Percentiles rank a stretch among this genome's conserved stretches.
phyloP scores from a whole-genome alignment of 2,329 filamentous ascomycete genomes.

The Atkinsonella hypoxylon region DNA sequence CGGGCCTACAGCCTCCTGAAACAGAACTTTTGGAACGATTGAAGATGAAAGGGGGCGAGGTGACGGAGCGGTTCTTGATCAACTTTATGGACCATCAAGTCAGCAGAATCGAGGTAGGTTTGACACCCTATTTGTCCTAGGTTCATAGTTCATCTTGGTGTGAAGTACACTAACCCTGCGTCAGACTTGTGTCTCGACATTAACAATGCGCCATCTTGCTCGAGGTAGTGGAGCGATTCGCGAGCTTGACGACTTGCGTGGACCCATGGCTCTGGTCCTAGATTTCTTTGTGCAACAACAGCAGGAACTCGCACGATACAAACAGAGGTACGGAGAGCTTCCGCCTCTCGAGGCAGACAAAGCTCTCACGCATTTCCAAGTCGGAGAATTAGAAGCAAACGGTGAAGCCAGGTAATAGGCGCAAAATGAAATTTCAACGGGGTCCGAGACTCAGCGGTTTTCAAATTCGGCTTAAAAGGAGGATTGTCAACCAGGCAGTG shows the following conservation, averaged over 20 bases:
- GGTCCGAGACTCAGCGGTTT: too few species aligned
- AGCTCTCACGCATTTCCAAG: constrained; percentile 11
- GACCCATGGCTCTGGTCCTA: constrained; percentile 65
- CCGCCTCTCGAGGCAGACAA: constrained; percentile 7
- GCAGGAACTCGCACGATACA: constrained; percentile 51
- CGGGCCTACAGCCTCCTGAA: constrained; percentile 64
- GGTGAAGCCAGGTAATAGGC: constrained; percentile 8
- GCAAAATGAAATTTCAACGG: too few species aligned
- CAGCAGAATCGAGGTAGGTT: constrained; percentile 76
- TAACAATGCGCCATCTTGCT: constrained; percentile 69
- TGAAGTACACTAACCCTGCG: not conserved
- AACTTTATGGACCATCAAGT: constrained; percentile 93
- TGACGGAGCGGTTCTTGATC: constrained; percentile 77
- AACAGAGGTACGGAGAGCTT: constrained; percentile 37
- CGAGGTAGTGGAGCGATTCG: constrained; percentile 51
- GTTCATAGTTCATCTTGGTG: not conserved
- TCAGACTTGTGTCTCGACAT: constrained; percentile 69
- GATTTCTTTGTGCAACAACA: constrained; percentile 48
- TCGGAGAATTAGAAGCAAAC: constrained; percentile 12
- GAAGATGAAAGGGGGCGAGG: constrained; percentile 59
- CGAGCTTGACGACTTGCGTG: constrained; percentile 59
- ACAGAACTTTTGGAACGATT: constrained; percentile 66
- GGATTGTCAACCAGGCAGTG: too few species aligned
- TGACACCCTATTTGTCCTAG: not conserved
- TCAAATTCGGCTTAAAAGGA: too few species aligned